Base-by-base conservation (phyloP, 768 basidiomycete genomes). In the Tylopilus cervinicoccineus region DNA sequence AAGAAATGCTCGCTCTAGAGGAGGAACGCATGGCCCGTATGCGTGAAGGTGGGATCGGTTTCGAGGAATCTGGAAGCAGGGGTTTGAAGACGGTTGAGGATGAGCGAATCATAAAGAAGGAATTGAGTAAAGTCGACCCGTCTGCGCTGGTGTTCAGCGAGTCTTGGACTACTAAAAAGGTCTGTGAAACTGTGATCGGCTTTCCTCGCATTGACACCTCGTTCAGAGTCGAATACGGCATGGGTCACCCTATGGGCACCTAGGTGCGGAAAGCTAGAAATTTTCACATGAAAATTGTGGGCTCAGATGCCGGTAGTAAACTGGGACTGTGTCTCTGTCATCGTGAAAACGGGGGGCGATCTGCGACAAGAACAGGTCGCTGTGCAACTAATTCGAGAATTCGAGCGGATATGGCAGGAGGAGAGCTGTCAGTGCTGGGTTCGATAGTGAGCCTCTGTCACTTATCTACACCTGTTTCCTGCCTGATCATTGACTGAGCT, bases 281-380 rank as follows among this genome's bases (percentile, higher is more conserved):
- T 44, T 34, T 19, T 51, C n/a, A 22, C 45, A 20, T 33, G 47
- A 42, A 29, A 20, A 32, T 38, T 14, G 22, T 48, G 49, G 51
- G 38, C 52, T 51, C 32, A 52, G 50, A 51, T 33, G 23, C 38
- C 46, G 44, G 38, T 59, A 87, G 85, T 80, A 20, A 84, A 76
- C 54, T 89, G 85, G 85, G 86, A 95, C 64, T 93, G 93, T 57
- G 79, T 96, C 37, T 95, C 94, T 8, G 93, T 97, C 33, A 99
- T 99, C 51, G 93, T 99, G 63, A 99, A 99, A 71, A 98, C 94
- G 6, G 95, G 95, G 3, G 94, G 87, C 28, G 96, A 99, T 66
- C 67, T 99, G 45, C 82, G 96, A 37, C 96, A 99, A 70, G 96
- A 99, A 63, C 96, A 99, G 67, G 76, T 99, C 20, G 96, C 96